A percentile compares a stretch with the other conserved stretches of the same genome.
These are phyloP conservation scores for Gnomoniopsis sp. DNA, from an alignment of 2,329 filamentous ascomycete genomes.

Conservation along the genomic window DNA sequence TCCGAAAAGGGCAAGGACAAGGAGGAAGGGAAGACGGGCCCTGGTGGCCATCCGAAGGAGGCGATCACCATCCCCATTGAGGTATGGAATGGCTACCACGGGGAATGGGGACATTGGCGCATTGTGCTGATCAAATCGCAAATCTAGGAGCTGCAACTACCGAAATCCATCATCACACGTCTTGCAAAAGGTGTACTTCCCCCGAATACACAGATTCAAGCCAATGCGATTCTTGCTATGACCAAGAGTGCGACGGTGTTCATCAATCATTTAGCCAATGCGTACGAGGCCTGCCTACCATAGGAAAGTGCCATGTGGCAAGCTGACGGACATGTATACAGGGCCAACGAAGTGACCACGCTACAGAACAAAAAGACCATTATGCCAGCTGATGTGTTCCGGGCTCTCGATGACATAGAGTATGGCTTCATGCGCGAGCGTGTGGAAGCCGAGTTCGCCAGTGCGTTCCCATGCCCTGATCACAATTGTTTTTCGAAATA, in stretches of 20 bases:
- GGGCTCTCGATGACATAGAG: slow-evolving; percentile 73
- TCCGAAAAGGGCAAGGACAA: slow-evolving; percentile 28
- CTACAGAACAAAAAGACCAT: slow-evolving; percentile 74
- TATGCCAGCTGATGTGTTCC: slow-evolving; percentile 70
- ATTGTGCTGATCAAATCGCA: background rate
- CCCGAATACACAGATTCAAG: slow-evolving; percentile 78
- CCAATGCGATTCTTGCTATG: slow-evolving; percentile 75
- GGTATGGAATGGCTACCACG: slow-evolving; percentile 31
- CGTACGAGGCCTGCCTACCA: slow-evolving; percentile 49
- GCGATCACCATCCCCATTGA: slow-evolving; percentile 54
- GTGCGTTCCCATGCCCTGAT: slow-evolving; percentile 50
- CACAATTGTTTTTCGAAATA: background rate
- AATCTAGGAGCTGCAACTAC: slow-evolving; percentile 67
- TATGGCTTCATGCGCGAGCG: slow-evolving; percentile 67
- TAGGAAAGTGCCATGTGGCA: no score
- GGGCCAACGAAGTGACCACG: slow-evolving; percentile 69
- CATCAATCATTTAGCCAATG: slow-evolving; percentile 72
- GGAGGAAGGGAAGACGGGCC: slow-evolving; percentile 31
- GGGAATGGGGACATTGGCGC: background rate
- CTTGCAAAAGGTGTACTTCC: slow-evolving; percentile 78
- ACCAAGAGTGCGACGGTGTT: slow-evolving; percentile 82
- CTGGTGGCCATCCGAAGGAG: slow-evolving; percentile 32
- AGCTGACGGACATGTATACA: slow-evolving; percentile 30
- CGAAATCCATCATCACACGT: slow-evolving; percentile 76
- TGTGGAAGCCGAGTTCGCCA: slow-evolving; percentile 73